phyloP scores from a whole-genome alignment of 116 monocot species.

The Cymodocea nodosa region DNA sequence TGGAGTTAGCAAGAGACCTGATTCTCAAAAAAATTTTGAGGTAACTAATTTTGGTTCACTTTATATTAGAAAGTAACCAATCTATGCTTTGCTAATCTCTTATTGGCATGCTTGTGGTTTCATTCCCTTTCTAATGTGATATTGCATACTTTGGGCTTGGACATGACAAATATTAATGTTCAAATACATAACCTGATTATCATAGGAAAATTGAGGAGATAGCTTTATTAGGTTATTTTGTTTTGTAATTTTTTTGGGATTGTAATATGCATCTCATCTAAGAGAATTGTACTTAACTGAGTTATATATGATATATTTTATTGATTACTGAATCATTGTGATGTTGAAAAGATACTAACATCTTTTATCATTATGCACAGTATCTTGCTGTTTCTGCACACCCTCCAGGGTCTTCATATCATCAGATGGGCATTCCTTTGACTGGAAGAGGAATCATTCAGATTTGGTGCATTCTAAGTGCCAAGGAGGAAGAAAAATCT shows the following conservation, averaged over 20 bases:
- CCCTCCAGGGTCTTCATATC: slow-evolving; percentile 68
- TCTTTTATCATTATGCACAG: slow-evolving; percentile 25
- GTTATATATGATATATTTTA: not conserved
- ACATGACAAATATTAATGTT: not conserved
- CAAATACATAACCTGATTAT: not conserved
- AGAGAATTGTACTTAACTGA: not conserved
- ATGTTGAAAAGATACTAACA: slow-evolving; percentile 1
- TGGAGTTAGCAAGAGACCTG: slow-evolving; percentile 20
- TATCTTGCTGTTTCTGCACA: slow-evolving; percentile 90
- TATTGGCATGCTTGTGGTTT: not conserved
- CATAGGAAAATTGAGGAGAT: not conserved
- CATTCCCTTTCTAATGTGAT: not conserved
- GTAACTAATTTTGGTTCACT: slow-evolving; percentile 19
- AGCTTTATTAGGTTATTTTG: no score
- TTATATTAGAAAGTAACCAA: not conserved
- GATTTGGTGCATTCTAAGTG: slow-evolving; percentile 71
- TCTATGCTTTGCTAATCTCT: not conserved
- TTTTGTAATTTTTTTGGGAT: not conserved
- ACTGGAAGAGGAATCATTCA: slow-evolving; percentile 76
- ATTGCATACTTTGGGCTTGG: not conserved
- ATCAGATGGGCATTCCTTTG: slow-evolving; percentile 62
- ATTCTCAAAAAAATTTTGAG: slow-evolving; percentile 37
- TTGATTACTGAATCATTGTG: not conserved
- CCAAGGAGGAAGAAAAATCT: slow-evolving; percentile 15
- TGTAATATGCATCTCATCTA: not conserved